Evolutionary conservation across 495 filamentous ascomycete genomes (phyloP), one percentile per base, ranked within the genome.

Genomic region (Neurospora sp.): DNA sequence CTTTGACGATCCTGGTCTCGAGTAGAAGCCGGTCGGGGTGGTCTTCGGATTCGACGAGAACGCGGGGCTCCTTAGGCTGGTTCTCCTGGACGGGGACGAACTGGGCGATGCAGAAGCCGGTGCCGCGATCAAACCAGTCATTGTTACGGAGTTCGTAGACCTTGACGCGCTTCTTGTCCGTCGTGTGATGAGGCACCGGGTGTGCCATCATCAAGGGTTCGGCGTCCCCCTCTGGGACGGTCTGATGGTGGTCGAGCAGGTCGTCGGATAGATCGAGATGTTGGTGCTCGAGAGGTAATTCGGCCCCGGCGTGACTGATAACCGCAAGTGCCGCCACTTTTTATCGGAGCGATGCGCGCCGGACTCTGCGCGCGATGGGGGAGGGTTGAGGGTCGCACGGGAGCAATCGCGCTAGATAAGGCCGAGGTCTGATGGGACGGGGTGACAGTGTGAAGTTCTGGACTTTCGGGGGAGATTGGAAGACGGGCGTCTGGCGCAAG

Each of bases 121-220:
- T 99, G 70, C 96, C 96, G 73, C 96, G 87, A 83, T 99, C 96
- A 80, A 94, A 97, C 96, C 96, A 99, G 87, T 99, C 96, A 87
- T 96, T 97, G 83, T 97, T 93, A 77, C 91, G 93, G 74, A 99
- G 88, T 84, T 99, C 96, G 82, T 99, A 99, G 76, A 99, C 96
- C 86, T 99, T 99, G 77, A 99, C 96, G 86, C 96, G 92, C 86
- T 94, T 97, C 87, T 92, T 93, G 83, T 94, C 93, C 84, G 91
- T 90, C 78, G 91, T 88, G 82, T 91, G 90, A 86, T 89, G 87
- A 86, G 88, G 88, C 85, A 93, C 88, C 78, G 91, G 89, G 87
- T 94, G 90, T 88, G 94, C 94, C 94, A 97, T 97, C 81, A 84
- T 87, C 87, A 84, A 82, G 78, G 84, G 82, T 76, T 82, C 78